Base-by-base conservation (phyloP, 164 flowering plant species). In the Vitis rotundifolia region DNA sequence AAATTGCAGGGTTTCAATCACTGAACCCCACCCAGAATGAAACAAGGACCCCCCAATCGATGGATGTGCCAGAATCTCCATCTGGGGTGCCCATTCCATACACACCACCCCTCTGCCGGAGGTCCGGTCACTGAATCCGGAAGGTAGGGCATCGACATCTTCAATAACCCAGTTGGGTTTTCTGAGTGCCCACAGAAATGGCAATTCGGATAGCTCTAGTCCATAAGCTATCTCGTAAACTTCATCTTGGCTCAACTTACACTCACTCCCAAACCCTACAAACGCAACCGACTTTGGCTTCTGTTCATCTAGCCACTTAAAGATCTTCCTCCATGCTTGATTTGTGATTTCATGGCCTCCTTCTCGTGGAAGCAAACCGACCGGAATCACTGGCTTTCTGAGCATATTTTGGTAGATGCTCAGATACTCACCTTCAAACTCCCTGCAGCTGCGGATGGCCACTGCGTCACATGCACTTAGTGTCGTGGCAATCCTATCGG, bases 301-400 rank as follows among this genome's bases (percentile, higher is more conserved):
- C 49, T 84, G 81, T 16, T 62, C 11, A 15, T 85, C 83, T 0
- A 87, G 78, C 91, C 91, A 87, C n/a, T 61, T 28, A 67, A 79
- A 73, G 11, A 61, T 69, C 10, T 16, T 16, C 1, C 2, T 15
- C 77, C 74, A 77, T 3, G 65, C 9, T 9, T 44, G 37, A 7
- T 19, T 47, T 0, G 8, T 26, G 49, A 47, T 55, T 48, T 26
- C 48, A 9, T 10, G 37, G 15, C 49, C 0, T 5, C 37, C 37
- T 3, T 49, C 22, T 18, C 81, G 87, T 5, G 84, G 79, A 12
- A 84, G 86, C 12, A 84, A 26, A 0, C 88, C 87, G 0, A 76
- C 50, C 0, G 86, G 84, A 5, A 83, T 49, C 3, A 84, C 83
- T 0, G 82, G 84, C 71, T 77, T 81, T 6, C 31, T 52, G n/a